These are phyloP conservation scores for Santalum album DNA, from an alignment of 164 flowering plant genomes.

Conservation along the genomic window DNA sequence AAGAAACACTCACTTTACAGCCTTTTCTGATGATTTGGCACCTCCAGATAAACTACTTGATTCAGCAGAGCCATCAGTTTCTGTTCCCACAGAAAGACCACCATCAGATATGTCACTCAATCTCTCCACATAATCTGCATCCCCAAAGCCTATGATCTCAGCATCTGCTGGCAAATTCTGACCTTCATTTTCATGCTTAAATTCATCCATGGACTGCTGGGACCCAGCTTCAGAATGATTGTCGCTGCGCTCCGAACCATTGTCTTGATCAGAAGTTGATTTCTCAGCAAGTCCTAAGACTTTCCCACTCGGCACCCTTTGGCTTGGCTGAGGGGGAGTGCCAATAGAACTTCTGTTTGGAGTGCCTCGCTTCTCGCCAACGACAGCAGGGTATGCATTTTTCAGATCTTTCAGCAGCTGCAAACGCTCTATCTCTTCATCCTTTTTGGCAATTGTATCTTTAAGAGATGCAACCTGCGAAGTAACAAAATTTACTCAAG, in stretches of 20 bases:
- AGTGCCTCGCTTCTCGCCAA: conserved; percentile 25
- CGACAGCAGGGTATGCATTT: conserved; percentile 22
- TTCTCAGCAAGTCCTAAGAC: conserved; percentile 20
- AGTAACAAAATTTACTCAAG: neutral
- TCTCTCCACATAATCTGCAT: conserved; percentile 48
- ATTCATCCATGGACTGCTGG: conserved; percentile 35
- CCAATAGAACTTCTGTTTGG: conserved; percentile 20
- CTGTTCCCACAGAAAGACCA: conserved; percentile 53
- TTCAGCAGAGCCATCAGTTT: conserved; percentile 46
- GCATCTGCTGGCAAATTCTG: conserved; percentile 26
- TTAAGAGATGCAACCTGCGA: conserved; percentile 74
- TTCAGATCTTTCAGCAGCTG: conserved; percentile 50
- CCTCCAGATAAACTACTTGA: conserved; percentile 20
- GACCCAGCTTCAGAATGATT: conserved; percentile 33
- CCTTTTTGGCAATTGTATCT: conserved; percentile 71
- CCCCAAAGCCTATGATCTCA: conserved; percentile 37
- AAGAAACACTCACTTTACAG: conserved; percentile 34
- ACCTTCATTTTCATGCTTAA: conserved; percentile 31
- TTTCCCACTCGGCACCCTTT: conserved; percentile 25
- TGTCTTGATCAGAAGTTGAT: conserved; percentile 30
- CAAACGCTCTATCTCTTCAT: conserved; percentile 78
- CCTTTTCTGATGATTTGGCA: conserved; percentile 17
- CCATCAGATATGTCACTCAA: conserved; percentile 60
- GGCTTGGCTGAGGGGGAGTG: conserved; percentile 19
- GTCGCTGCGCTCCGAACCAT: conserved; percentile 33